phyloP scores from a whole-genome alignment of 2,329 filamentous ascomycete genomes.

The Teratosphaeriaceae sp. region DNA sequence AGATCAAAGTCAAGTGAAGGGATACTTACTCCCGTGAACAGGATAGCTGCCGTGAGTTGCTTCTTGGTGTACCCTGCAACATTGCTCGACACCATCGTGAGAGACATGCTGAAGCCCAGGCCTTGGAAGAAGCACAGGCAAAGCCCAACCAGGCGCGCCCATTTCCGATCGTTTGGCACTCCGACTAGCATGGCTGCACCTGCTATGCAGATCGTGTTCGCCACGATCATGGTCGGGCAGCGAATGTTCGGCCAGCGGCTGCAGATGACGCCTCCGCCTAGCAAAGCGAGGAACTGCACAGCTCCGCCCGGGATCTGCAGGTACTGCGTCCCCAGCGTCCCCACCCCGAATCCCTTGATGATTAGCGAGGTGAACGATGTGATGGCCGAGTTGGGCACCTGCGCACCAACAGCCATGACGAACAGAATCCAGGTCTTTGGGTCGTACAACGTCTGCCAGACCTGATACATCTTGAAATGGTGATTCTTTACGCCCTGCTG shows the following conservation, averaged over 20 bases:
- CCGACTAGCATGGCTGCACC: constrained; percentile 49
- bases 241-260: constrained; percentile 47
- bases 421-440: constrained; percentile 56
- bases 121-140: constrained; percentile 53
- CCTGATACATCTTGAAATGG: constrained; percentile 35
- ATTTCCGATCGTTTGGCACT: constrained; percentile 46
- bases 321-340: constrained; percentile 47
- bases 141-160: constrained; percentile 51
- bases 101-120: constrained; percentile 46
- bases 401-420: constrained; percentile 46
- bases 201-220: constrained; percentile 50
- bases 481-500: constrained; percentile 49
- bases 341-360: constrained; percentile 41
- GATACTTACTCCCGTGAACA: constrained; percentile 51
- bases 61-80: constrained; percentile 52
- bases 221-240: constrained; percentile 50
- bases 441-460: constrained; percentile 44
- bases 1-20: no score
- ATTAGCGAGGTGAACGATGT: constrained; percentile 45
- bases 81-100: constrained; percentile 49
- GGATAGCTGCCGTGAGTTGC: constrained; percentile 43
- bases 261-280: constrained; percentile 47
- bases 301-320: constrained; percentile 54
- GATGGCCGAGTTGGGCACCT: constrained; percentile 50
- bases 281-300: constrained; percentile 49